phyloP scores from a whole-genome alignment of 805 yeast species.

The Candida pini region DNA sequence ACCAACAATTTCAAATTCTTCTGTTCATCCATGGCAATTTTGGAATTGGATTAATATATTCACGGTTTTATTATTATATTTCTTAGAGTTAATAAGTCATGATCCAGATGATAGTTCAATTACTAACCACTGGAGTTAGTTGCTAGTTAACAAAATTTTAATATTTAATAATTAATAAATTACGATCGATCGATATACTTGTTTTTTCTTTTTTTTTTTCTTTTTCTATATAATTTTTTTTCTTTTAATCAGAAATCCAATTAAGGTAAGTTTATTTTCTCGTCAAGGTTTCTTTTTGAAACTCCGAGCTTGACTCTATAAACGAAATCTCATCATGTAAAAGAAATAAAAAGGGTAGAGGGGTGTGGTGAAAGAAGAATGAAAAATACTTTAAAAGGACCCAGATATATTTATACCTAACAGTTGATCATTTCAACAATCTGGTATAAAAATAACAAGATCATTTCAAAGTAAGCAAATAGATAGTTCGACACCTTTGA shows the following conservation, averaged over 20 bases:
- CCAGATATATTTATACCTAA: background rate
- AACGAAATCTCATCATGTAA: slow-evolving; percentile 63
- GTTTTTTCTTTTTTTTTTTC: slow-evolving; percentile 2
- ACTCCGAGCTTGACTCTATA: slow-evolving; percentile 91
- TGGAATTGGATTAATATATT: slow-evolving; percentile 97
- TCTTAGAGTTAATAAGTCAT: slow-evolving; percentile 57
- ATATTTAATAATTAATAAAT: no score
- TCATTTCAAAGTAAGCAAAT: background rate
- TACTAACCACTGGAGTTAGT: slow-evolving; percentile 27
- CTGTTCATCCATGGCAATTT: slow-evolving; percentile 77
- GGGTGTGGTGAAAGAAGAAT: background rate
- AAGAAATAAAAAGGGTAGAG: slow-evolving; percentile 2
- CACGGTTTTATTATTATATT: slow-evolving; percentile 71
- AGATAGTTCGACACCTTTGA: slow-evolving; percentile 59
- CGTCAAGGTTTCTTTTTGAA: slow-evolving; percentile 47
- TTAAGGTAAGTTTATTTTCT: slow-evolving; percentile 26
- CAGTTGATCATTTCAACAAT: background rate
- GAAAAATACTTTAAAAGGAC: background rate
- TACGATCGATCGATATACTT: slow-evolving; percentile 2
- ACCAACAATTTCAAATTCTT: slow-evolving; percentile 2
- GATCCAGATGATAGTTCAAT: slow-evolving; percentile 30
- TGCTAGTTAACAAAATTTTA: no score
- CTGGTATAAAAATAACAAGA: background rate
- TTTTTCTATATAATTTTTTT: slow-evolving; percentile 1
- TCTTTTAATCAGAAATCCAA: slow-evolving; percentile 16